These are phyloP conservation scores for Arabidopsis suecica DNA, from an alignment of 345 rosid species.

Conservation along the genomic window DNA sequence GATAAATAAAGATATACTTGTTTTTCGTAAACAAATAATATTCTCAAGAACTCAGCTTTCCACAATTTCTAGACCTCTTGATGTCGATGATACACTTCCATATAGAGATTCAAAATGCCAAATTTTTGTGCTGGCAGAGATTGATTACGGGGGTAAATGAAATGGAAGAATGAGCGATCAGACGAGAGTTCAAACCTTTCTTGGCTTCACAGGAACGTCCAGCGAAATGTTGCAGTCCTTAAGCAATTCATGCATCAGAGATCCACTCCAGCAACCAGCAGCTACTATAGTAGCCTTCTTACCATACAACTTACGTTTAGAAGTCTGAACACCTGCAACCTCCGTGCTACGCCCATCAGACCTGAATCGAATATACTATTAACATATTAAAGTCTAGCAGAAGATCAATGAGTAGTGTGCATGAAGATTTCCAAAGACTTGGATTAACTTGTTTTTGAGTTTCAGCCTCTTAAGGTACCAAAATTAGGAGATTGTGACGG, in stretches of 20 bases:
- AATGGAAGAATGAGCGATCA: conserved; percentile 2
- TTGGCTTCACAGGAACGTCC: conserved; percentile 79
- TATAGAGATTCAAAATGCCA: not conserved
- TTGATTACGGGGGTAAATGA: not conserved
- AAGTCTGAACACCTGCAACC: conserved; percentile 70
- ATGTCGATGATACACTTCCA: not conserved
- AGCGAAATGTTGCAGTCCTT: conserved; percentile 52
- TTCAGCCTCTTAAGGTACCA: not conserved
- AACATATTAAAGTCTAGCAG: not conserved
- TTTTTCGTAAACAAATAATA: not conserved
- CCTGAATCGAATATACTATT: conserved; percentile 45
- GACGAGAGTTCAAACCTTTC: conserved; percentile 61
- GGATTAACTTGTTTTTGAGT: not conserved
- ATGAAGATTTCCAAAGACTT: conserved; percentile 16
- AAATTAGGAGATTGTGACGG: not conserved
- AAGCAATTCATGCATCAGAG: conserved; percentile 63
- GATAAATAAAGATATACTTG: conserved; percentile 8
- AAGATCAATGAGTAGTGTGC: not conserved
- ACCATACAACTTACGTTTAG: conserved; percentile 59
- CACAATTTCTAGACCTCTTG: conserved; percentile 1
- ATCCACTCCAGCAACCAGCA: conserved; percentile 91
- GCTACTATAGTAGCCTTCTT: conserved; percentile 79
- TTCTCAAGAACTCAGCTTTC: not conserved
- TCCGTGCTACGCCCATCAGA: conserved; percentile 51
- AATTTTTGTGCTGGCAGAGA: not conserved